Evolutionary conservation across 306 rosid genomes (phyloP).

Genomic region (Abrus precatorius): DNA sequence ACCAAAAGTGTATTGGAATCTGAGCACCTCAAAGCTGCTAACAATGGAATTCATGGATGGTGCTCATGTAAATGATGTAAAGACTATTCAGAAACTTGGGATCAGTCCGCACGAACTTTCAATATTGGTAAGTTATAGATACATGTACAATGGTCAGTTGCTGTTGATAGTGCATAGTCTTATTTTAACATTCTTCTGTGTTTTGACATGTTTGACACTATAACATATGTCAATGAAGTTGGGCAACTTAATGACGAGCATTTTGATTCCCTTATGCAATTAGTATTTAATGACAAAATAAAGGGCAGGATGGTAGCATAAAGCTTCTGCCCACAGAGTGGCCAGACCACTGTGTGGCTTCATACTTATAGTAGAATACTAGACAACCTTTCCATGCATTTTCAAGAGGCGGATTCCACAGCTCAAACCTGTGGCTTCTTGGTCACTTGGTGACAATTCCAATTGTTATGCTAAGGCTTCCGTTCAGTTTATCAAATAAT

Average conservation of each 20-base stretch:
- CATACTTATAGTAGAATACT: not conserved
- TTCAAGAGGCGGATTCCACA: constrained; percentile 20
- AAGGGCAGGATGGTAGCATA: not conserved
- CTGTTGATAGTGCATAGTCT: constrained; percentile 28
- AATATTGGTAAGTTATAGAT: constrained; percentile 67
- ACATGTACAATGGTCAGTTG: constrained; percentile 27
- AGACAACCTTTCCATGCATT: constrained; percentile 17
- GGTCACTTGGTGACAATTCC: constrained; percentile 21
- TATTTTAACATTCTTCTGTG: constrained; percentile 10
- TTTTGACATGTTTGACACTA: constrained; percentile 31
- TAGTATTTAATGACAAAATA: constrained; percentile 32
- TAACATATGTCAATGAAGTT: constrained; percentile 23
- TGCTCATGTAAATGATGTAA: constrained; percentile 80
- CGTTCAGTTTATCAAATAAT: constrained; percentile 4
- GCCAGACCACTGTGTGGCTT: constrained; percentile 6
- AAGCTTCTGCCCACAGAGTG: not conserved
- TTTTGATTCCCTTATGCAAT: constrained; percentile 35
- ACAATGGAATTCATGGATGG: constrained; percentile 98
- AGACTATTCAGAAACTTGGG: constrained; percentile 72
- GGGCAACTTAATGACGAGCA: constrained; percentile 4
- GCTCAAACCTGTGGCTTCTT: constrained; percentile 35
- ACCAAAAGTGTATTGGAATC: constrained; percentile 84
- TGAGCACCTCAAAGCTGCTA: constrained; percentile 87
- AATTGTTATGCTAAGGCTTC: not conserved
- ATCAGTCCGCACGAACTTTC: constrained; percentile 84